Conservation (phyloP, 208 protist genomes). For the Naegleria lovaniensis region DNA sequence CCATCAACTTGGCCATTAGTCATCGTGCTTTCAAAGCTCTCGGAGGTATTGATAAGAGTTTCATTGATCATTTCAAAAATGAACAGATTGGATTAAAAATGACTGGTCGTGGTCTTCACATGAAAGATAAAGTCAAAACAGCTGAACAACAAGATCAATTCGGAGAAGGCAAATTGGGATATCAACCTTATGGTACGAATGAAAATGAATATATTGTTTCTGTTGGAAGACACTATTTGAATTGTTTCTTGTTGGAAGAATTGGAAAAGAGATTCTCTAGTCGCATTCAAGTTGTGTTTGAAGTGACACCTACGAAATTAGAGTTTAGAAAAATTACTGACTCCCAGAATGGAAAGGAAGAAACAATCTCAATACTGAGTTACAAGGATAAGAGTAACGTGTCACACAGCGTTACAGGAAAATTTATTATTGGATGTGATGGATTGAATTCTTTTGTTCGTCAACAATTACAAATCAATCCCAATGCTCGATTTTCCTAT, state of each 20-base stretch:
- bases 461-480: not conserved
- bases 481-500: not conserved
- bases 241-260: not conserved
- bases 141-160: not conserved
- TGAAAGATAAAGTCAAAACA: not conserved
- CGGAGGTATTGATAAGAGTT: not conserved
- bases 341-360: not conserved
- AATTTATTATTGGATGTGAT: constrained; percentile 25
- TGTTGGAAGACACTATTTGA: not conserved
- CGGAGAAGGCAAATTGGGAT: not conserved
- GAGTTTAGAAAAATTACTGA: not conserved
- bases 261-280: not conserved
- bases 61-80: not conserved
- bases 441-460: not conserved
- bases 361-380: not conserved
- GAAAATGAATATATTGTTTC: not conserved
- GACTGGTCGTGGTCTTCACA: not conserved
- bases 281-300: not conserved
- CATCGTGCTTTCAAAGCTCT: constrained; percentile 19
- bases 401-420: not conserved
- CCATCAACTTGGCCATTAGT: constrained; percentile 27
- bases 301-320: not conserved
- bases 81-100: not conserved
- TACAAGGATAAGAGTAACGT: not conserved
- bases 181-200: not conserved